Evolutionary conservation across 2,329 filamentous ascomycete genomes (phyloP).

Genomic region (Nannizziopsis barbatae): DNA sequence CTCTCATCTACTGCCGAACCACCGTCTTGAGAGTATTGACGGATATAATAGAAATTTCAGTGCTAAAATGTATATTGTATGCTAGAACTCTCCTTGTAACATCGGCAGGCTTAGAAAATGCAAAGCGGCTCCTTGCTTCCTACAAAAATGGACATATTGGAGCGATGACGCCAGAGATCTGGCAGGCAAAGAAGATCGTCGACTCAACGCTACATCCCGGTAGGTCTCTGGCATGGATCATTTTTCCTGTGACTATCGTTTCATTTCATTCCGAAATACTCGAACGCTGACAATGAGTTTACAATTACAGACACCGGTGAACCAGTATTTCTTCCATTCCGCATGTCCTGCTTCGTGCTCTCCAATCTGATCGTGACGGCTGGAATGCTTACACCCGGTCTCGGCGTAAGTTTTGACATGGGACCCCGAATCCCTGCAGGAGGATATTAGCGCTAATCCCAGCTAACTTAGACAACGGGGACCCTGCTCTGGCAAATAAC

Average conservation of each 20-base stretch:
- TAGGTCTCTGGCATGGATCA: slow-evolving; percentile 31
- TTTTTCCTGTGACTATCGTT: neutral
- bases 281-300: too few relatives aligned
- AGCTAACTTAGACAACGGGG: slow-evolving; percentile 59
- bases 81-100: slow-evolving; percentile 76
- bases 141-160: slow-evolving; percentile 75
- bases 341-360: slow-evolving; percentile 92
- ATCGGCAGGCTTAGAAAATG: slow-evolving; percentile 64
- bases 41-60: neutral
- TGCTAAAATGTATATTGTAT: slow-evolving; percentile 1
- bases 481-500: slow-evolving; percentile 89
- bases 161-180: slow-evolving; percentile 80
- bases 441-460: slow-evolving; percentile 2
- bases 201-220: slow-evolving; percentile 93
- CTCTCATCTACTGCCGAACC: neutral
- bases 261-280: neutral
- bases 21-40: neutral
- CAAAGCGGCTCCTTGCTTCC: slow-evolving; percentile 66
- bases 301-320: slow-evolving; percentile 67
- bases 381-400: slow-evolving; percentile 88
- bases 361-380: slow-evolving; percentile 91
- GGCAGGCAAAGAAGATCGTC: slow-evolving; percentile 92
- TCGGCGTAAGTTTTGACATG: slow-evolving; percentile 45
- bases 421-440: neutral
- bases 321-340: slow-evolving; percentile 85